These are phyloP conservation scores for Globisporangium alternatum DNA, from an alignment of 352 stramenopile genomes.

Conservation along the genomic window DNA sequence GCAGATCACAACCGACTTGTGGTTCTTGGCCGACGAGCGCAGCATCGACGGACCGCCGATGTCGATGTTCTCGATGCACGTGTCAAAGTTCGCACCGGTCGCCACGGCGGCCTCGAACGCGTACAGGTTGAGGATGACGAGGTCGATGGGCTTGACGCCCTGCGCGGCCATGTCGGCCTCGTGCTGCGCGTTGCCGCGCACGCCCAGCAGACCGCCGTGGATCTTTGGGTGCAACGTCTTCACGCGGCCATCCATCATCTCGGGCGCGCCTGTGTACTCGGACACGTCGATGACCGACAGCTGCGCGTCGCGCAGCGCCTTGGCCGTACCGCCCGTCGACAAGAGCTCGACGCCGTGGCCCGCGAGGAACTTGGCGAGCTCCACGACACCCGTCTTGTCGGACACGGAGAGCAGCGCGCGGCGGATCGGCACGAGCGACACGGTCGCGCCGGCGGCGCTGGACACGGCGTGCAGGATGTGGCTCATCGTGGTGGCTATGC, in stretches of 20 bases:
- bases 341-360: constrained; percentile 95
- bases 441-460: constrained; percentile 45
- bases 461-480: constrained; percentile 82
- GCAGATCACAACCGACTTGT: constrained; percentile 98
- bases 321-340: constrained; percentile 98
- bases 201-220: constrained; percentile 97
- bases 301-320: constrained; percentile 93
- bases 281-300: constrained; percentile 96
- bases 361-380: constrained; percentile 94
- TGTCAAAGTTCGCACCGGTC: constrained; percentile 92
- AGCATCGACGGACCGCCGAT: constrained; percentile 99
- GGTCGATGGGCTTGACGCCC: constrained; percentile 97
- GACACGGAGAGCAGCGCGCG: constrained; percentile 98
- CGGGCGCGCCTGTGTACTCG: constrained; percentile 95
- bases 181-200: constrained; percentile 96
- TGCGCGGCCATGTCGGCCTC: constrained; percentile 96
- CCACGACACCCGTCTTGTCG: constrained; percentile 98
- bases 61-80: constrained; percentile 99
- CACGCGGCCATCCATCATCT: constrained; percentile 99
- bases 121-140: constrained; percentile 99
- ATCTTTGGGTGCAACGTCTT: constrained; percentile 99
- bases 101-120: constrained; percentile 98
- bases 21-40: constrained; percentile 99
- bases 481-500: constrained; percentile 39
- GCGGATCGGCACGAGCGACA: constrained; percentile 90